phyloP scores from a whole-genome alignment of 495 filamentous ascomycete genomes.

The Baudoinia panamericana region DNA sequence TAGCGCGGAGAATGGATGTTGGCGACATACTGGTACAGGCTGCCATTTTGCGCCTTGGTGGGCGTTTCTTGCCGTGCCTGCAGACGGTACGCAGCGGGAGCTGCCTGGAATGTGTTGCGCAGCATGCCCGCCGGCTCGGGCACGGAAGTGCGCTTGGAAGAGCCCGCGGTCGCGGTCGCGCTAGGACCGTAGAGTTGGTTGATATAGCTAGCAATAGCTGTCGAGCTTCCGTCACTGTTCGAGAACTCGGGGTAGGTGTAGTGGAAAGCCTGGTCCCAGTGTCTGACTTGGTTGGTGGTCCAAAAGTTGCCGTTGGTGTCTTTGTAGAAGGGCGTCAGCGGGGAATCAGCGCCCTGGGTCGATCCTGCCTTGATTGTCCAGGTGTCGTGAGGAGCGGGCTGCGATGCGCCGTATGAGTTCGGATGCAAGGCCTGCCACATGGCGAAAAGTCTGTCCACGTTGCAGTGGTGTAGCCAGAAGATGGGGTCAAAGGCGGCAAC shows the following conservation, averaged over 20 bases:
- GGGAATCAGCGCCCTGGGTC: slow-evolving; percentile 17
- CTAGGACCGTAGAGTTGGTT: slow-evolving; percentile 22
- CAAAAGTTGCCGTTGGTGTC: slow-evolving; percentile 21
- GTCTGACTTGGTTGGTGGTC: slow-evolving; percentile 19
- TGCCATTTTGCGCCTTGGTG: slow-evolving; percentile 16
- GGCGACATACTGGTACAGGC: slow-evolving; percentile 22
- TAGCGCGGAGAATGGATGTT: slow-evolving; percentile 23
- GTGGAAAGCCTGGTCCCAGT: slow-evolving; percentile 18
- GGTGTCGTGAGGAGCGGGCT: slow-evolving; percentile 11
- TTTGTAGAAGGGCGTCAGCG: slow-evolving; percentile 21
- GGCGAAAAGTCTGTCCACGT: slow-evolving; percentile 24
- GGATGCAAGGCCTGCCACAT: slow-evolving; percentile 22
- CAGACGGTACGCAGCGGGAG: slow-evolving; percentile 4
- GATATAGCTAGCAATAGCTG: slow-evolving; percentile 18
- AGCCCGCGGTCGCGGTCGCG: slow-evolving; percentile 19
- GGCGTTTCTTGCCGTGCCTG: background rate
- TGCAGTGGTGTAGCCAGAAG: slow-evolving; percentile 25
- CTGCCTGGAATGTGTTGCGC: background rate
- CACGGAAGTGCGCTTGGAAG: slow-evolving; percentile 16
- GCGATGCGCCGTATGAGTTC: slow-evolving; percentile 17
- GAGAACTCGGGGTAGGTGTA: slow-evolving; percentile 25
- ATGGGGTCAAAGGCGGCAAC: slow-evolving; percentile 21
- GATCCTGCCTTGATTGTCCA: slow-evolving; percentile 18
- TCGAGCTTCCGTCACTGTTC: slow-evolving; percentile 17
- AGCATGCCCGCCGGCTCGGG: slow-evolving; percentile 6